Evolutionary conservation across 1,284 basidiomycete genomes (phyloP).

Genomic region (Ustilago hordei): DNA sequence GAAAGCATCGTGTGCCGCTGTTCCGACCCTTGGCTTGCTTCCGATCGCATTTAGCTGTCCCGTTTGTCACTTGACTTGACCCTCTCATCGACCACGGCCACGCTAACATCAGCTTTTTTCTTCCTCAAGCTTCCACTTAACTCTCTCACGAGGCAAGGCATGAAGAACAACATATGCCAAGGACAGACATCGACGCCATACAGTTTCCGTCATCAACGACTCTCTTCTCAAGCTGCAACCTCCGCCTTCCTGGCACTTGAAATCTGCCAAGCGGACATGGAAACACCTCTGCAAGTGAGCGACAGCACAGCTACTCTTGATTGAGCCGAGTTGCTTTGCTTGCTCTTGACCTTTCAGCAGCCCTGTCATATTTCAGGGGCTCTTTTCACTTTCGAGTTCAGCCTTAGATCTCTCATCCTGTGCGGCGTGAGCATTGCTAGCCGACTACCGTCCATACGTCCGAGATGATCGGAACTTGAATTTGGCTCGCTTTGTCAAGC

Average conservation of each 20-base stretch:
- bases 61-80: slow-evolving; percentile 5
- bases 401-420: background rate
- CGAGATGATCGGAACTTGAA: slow-evolving; percentile 15
- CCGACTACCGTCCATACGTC: background rate
- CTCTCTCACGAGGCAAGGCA: background rate
- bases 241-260: slow-evolving; percentile 7
- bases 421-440: background rate
- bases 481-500: background rate
- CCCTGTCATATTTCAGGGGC: slow-evolving; percentile 5
- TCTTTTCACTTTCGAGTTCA: background rate
- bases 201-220: background rate
- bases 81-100: background rate
- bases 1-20: slow-evolving; percentile 1
- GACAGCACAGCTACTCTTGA: slow-evolving; percentile 2
- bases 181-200: background rate
- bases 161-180: background rate
- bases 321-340: background rate
- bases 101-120: background rate
- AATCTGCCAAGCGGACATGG: background rate
- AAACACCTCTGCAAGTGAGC: background rate
- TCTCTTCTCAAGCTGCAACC: background rate
- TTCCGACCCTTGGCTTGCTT: background rate
- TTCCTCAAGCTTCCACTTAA: background rate
- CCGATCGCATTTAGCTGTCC: background rate
- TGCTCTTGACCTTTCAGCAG: background rate